Evolutionary conservation across 306 rosid genomes (phyloP), one percentile per base, ranked within the genome.

Genomic region (Senna tora): DNA sequence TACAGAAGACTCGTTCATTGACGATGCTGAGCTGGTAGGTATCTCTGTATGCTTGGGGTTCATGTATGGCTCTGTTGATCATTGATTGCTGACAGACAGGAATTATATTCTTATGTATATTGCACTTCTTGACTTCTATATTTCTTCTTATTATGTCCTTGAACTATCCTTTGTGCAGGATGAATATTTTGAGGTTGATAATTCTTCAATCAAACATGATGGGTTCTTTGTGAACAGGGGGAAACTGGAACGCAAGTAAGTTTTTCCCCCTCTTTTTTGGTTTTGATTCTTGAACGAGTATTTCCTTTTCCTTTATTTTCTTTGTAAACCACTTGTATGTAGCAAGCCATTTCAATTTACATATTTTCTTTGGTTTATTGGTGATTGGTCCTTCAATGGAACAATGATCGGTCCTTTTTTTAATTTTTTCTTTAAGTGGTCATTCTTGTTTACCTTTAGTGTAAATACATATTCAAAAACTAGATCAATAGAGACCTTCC

Each of bases 211-310:
- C 82, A 94, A 89, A 78, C 99, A 94, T 81, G 93, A 84, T 38
- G 99, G 99, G 0, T 94, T 94, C 88, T 94, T 94, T 74, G 97
- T 94, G 74, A 94, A 94, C 75, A 82, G 93, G 85, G 99, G 99
- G 21, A 85, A 77, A 71, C 79, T 94, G 86, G 99, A 94, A 78
- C 97, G 92, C 78, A 74, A 69, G 99, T 94, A 82, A 80, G 97
- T 89, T 83, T 78, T 75, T 36, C n/a, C n/a, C n/a, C 65, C 65
- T 50, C 25, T 77, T 55, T 12, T 12, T 22, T 15, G 61, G 32
- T 55, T 10, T 49, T 34, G 9, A 69, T 72, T 58, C 60, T 25
- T 16, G 36, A 66, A 68, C 43, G 1, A 10, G 25, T 65, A 59
- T 66, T 51, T 47, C n/a, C 3, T 67, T 39, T 46, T 71, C 39